Base-by-base conservation (phyloP, 2,329 filamentous ascomycete species). In the Ceratocystiopsis minuta region DNA sequence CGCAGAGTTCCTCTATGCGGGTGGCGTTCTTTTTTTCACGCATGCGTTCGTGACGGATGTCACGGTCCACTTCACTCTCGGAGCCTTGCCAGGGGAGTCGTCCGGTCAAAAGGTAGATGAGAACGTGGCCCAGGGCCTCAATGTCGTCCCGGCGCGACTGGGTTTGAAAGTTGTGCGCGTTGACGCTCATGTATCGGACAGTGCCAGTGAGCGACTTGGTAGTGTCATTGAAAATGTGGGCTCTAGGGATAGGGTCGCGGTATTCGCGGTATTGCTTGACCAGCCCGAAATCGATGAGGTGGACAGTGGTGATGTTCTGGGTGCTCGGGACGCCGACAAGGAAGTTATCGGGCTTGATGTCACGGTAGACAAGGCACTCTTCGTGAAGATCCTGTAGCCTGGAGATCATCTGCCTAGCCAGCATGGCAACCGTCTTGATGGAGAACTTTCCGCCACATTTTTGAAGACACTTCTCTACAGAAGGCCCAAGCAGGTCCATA, bases 31-130 rank as follows among this genome's bases (percentile, higher is more conserved):
- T 98, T 78, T 96, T 96, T 68, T 96, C 87, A 37, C 88, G 88
- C 62, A 98, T 98, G 70, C 95, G 95, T 65, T 98, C 90, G 58
- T 98, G 96, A 65, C 96, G 96, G 60, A 95, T 87, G 73, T 96
- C 79, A 60, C 80, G 78, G 37, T 75, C 79, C 60, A 79, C 79
- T 37, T 75, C 79, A 55, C 75, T 74, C 63, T 80, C 80, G 50
- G 80, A 62, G 15, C 76, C 76, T 55, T 82, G 76, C 77, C 78
- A 82, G 33, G 78, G 77, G 41, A 81, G 64, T 15, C 71, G 75
- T 37, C 78, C 78, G 13, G 75, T 67, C 35, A 80, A 60, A 59
- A 82, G 81, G 58, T 82, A 82, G 66, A 82, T 74, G 57, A 81
- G 80, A 33, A 82, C 76, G 54, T 82, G 77, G n/a, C 78, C 78